phyloP scores from a whole-genome alignment of 345 rosid genomes.

The Carallia pectinifolia region DNA sequence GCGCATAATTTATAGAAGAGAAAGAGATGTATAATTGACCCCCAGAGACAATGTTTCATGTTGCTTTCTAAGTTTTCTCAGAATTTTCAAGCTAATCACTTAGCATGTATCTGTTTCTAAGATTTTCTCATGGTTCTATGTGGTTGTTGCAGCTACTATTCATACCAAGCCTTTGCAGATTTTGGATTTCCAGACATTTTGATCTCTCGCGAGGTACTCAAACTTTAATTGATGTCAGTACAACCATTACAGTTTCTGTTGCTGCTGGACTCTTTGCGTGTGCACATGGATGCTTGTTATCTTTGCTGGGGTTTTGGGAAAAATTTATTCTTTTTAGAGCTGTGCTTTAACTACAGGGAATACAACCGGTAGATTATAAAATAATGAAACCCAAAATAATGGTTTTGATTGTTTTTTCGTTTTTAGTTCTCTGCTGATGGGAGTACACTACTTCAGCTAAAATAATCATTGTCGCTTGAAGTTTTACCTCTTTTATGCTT shows the following conservation, averaged over 20 bases:
- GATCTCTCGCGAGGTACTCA: conserved; percentile 91
- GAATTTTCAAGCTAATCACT: neutral
- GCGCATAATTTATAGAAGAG: neutral
- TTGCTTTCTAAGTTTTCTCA: neutral
- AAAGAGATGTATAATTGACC: neutral
- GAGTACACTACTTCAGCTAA: neutral
- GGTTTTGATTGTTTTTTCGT: no score
- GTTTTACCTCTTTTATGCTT: no score
- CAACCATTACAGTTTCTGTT: neutral
- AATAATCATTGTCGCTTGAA: neutral
- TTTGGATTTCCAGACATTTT: conserved; percentile 83
- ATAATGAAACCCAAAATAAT: no score
- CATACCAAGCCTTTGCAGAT: conserved; percentile 74
- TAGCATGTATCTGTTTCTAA: neutral
- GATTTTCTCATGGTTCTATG: neutral
- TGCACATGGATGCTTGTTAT: neutral
- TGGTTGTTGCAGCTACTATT: conserved; percentile 68
- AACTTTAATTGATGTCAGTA: conserved; percentile 1
- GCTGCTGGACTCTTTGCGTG: neutral
- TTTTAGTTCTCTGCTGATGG: neutral
- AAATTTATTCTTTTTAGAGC: neutral
- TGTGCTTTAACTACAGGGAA: no score
- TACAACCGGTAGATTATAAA: no score
- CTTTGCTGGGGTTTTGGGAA: neutral
- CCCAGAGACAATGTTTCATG: neutral